Evolutionary conservation across 2,329 filamentous ascomycete species (phyloP), one percentile per base, ranked within the genome.

Genomic region (Ceratocystis destructans): DNA sequence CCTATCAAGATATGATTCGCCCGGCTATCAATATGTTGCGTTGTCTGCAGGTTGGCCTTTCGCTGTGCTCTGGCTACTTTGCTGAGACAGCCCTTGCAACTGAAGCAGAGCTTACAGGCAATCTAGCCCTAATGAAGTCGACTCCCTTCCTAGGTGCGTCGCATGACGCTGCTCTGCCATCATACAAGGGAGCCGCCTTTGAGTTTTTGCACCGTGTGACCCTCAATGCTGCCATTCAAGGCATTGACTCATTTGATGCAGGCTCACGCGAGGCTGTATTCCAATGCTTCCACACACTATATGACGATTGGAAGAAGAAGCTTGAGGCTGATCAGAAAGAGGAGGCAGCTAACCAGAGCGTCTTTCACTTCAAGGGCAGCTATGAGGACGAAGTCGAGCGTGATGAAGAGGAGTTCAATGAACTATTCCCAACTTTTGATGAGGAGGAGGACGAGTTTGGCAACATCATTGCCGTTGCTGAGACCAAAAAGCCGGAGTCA

Each of bases 321-420:
- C 82, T 96, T 1, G 83, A 87, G 64, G 79, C 84, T 22, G 92
- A 96, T 69, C 87, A 90, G 71, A 84, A 86, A 71, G 83, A 88
- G 61, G 85, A 88, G 70, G 87, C 88, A 20, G 82, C 83, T 33
- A 89, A 87, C 69, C 84, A 83, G 4, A 91, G 88, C 69, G 76
- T 96, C 48, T 99, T 96, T 75, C 87, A 86, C 22, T 96, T 94
- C 76, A 84, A 85, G 69, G 93, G 92, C 41, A 87, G 85, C 48
- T 77, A 83, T 48, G 88, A 92, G 68, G 87, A 92, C 61, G 85
- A 89, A 69, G 88, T 95, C 66, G 87, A 88, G 71, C 79, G 83
- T 8, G 84, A 90, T 64, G 82, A 87, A 69, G 83, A 87, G 66
- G 89, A 94, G 69, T 87, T 96, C 70, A 81, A 86, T 22, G 82